phyloP scores from a whole-genome alignment of 257 asterid species.

The Fraxinus excelsior region DNA sequence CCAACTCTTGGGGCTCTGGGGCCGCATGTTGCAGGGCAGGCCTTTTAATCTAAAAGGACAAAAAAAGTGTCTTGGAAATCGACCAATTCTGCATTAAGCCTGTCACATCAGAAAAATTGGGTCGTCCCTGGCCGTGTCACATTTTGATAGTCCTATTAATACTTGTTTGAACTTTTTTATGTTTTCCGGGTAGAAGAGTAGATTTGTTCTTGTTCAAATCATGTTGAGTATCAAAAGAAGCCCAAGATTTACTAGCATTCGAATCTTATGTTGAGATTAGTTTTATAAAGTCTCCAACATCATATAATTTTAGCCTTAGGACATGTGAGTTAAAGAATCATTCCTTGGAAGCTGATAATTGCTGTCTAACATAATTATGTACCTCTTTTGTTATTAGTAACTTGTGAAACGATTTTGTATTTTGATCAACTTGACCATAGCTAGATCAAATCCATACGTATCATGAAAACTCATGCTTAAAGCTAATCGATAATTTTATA shows the following conservation, averaged over 20 bases:
- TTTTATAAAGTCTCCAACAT: background rate
- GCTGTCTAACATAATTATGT: background rate
- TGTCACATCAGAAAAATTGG: background rate
- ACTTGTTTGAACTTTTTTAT: background rate
- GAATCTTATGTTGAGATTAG: background rate
- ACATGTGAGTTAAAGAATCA: background rate
- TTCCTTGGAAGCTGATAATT: constrained; percentile 2
- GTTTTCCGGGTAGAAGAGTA: background rate
- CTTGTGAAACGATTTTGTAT: background rate
- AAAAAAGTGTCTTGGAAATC: background rate
- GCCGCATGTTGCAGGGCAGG: background rate
- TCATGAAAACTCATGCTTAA: background rate
- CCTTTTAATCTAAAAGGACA: background rate
- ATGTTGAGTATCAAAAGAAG: background rate
- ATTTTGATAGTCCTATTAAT: background rate
- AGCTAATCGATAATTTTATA: background rate
- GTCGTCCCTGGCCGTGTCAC: background rate
- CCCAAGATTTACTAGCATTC: background rate
- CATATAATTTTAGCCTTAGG: background rate
- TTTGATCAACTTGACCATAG: background rate
- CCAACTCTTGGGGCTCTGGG: background rate
- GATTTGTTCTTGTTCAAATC: background rate
- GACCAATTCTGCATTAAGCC: background rate
- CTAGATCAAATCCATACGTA: background rate
- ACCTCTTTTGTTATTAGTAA: background rate